Base-by-base conservation (phyloP, 1,284 basidiomycete species). In the Hymenochaete sp. region DNA sequence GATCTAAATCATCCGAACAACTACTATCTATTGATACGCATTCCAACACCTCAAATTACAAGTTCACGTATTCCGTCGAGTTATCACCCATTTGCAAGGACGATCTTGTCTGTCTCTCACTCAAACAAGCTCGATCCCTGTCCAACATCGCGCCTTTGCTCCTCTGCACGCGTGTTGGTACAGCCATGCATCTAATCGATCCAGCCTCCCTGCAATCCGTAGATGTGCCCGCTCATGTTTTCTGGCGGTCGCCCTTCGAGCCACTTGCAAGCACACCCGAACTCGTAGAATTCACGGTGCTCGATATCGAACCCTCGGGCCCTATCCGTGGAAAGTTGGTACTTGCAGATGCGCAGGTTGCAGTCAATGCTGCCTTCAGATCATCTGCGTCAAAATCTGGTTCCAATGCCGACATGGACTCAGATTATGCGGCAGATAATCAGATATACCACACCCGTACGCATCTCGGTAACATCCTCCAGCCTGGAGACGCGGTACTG, bases 21-120 rank as follows among this genome's bases (percentile, higher is more conserved):
- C 73, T 98, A 14, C 78, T 98, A 42, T 95, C 92, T 13, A 75
- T 83, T 36, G 95, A 98, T 61, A 93, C 88, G 1, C 95, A 98
- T 63, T 80, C 84, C 32, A 81, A 79, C 53, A 96, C 92, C 1
- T 87, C 93, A 32, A 98, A 92, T 67, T 97, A 91, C 75, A 98
- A 97, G 67, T 95, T 91, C 65, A 93, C 93, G 3, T 98, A 93
- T 72, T 96, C 92, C 14, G 89, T 98, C 56, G 95, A 98, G 66
- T 96, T 98, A 56, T 80, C 87, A 4, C 93, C 95, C 0, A 79
- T 98, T 51, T 98, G 95, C 71, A 98, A 98, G 65, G 95, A 98
- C 62, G 95, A 98, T 62, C 77, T 98, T 31, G 86, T 98, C 27
- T 93, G 88, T 61, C 71, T 98, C 31, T 91, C 93, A 2, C 67